A percentile compares a stretch with the other conserved stretches of the same genome.
These are phyloP conservation scores for Pleodorina starrii DNA, from an alignment of 139 green algal species.

Conservation along the genomic window DNA sequence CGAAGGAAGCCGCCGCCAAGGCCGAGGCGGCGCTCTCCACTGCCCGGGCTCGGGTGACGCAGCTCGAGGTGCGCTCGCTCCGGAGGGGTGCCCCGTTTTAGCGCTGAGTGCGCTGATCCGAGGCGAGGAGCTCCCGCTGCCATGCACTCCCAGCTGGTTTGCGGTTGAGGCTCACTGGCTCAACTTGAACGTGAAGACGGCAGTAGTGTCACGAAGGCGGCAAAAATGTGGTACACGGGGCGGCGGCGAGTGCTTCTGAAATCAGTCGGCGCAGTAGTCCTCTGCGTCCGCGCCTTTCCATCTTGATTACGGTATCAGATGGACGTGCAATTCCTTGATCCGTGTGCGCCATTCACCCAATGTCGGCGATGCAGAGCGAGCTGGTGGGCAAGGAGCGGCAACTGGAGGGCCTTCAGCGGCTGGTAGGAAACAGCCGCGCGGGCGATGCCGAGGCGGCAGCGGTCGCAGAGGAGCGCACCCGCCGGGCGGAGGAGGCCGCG, in stretches of 20 bases:
- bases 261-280: no score
- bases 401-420: conserved; percentile 13
- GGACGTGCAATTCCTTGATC: no score
- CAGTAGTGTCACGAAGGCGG: no score
- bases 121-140: no score
- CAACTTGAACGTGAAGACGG: no score
- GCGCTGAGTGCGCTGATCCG: background rate
- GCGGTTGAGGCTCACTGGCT: no score
- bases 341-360: no score
- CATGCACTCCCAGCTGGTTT: no score
- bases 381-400: conserved; percentile 44
- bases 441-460: conserved; percentile 24
- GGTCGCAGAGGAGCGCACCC: conserved; percentile 15
- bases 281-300: no score
- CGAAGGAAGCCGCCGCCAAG: background rate
- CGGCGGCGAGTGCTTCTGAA: no score
- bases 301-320: no score
- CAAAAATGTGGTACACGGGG: no score
- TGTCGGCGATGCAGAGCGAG: conserved; percentile 10
- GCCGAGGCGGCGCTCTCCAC: conserved; percentile 17
- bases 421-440: background rate
- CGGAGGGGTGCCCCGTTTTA: background rate
- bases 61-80: conserved; percentile 22
- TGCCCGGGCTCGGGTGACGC: background rate
- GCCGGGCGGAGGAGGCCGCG: conserved; percentile 46